Conservation (phyloP, 495 filamentous ascomycete species). For the Podospora anserina region DNA sequence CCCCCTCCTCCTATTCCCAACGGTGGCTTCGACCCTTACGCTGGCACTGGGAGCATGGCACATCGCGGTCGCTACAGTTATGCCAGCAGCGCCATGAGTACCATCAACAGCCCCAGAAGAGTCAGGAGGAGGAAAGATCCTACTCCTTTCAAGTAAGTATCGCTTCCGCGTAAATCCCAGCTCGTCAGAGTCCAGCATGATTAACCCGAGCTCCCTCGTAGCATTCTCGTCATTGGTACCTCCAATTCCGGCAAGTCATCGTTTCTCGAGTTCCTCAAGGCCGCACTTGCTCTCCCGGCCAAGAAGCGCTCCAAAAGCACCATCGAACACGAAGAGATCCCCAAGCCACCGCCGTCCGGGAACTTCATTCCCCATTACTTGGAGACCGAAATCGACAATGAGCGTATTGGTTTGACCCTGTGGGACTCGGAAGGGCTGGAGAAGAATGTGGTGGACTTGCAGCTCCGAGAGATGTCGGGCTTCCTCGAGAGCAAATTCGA, state of each 20-base stretch:
- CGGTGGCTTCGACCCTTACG: slow-evolving; percentile 67
- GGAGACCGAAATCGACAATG: slow-evolving; percentile 90
- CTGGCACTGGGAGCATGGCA: slow-evolving; percentile 89
- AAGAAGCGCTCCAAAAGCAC: slow-evolving; percentile 63
- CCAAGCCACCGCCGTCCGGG: slow-evolving; percentile 45
- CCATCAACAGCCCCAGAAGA: slow-evolving; percentile 89
- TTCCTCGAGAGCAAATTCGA: slow-evolving; percentile 98
- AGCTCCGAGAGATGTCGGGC: slow-evolving; percentile 82
- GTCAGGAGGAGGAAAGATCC: slow-evolving; percentile 94
- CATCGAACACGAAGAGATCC: slow-evolving; percentile 51
- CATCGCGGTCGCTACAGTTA: slow-evolving; percentile 96
- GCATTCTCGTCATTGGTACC: slow-evolving; percentile 86
- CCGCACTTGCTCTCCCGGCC: slow-evolving; percentile 70
- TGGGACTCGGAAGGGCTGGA: slow-evolving; percentile 96
- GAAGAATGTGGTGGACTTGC: slow-evolving; percentile 88
- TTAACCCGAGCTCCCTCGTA: slow-evolving; percentile 35
- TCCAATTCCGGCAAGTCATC: slow-evolving; percentile 91
- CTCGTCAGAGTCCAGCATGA: neutral
- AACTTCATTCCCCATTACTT: slow-evolving; percentile 83
- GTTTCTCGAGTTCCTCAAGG: slow-evolving; percentile 92
- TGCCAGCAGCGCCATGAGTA: slow-evolving; percentile 86
- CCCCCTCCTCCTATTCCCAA: slow-evolving; percentile 54
- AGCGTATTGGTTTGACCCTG: slow-evolving; percentile 87
- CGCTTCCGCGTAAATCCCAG: no score
- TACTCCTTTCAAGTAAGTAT: slow-evolving; percentile 92